Base-by-base conservation (phyloP, 306 rosid species). In the Cucumis cinereus region DNA sequence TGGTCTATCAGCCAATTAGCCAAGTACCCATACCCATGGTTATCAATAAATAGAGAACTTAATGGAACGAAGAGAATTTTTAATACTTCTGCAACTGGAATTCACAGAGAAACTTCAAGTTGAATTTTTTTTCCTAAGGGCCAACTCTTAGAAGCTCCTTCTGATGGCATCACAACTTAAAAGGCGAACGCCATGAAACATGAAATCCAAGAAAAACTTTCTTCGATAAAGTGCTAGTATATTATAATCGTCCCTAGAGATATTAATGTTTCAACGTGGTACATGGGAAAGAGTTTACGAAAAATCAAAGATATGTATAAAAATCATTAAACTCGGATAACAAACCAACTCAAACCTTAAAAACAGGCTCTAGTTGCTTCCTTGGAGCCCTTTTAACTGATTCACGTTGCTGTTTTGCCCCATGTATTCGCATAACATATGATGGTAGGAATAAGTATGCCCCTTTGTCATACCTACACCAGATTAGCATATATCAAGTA, bases 381-480 rank as follows among this genome's bases (percentile, higher is more conserved):
- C 41, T 81, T 20, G 95, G 81, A 71, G 96, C 77, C 81, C 95
- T 85, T 84, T 87, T 94, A 81, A 94, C 82, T 57, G 90, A 87
- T 78, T 90, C 85, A n/a, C 97, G 91, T 77, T 90, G 99, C 83
- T 92, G 99, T 79, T 80, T 94, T 5, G 99, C 96, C 75, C 97
- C 98, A 85, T 92, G 99, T 52, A 83, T 89, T 82, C 99, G 86
- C 99, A 94, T 94, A 19, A 89, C 87, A 79, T 94, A 83, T 4
- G 99, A 94, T 77, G 99, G 97, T 82, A 94, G 82, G 89, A 86
- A 89, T 59, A 94, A 83, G 89, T 91, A 80, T 79, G 95, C 99
- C 76, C 99, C 99, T 88, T 70, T 89, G 80, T 90, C 97, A 77
- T 89, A 92, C 80, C 99, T 94, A 82, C 76, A 70, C 84, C 59